Base-by-base conservation (phyloP, 257 asterid species). In the Lycium ferocissimum region DNA sequence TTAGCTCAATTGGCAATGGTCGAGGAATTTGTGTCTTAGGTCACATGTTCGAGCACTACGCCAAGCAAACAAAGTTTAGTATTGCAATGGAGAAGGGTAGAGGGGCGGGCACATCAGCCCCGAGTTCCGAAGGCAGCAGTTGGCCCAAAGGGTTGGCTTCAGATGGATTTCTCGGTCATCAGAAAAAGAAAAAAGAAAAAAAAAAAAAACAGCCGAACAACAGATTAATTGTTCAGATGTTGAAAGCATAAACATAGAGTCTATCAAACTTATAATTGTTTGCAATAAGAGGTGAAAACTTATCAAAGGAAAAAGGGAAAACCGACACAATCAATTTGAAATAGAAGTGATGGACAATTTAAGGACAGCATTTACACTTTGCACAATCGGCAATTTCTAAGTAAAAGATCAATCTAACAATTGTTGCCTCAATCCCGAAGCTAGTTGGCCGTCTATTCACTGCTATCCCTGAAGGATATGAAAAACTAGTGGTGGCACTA, bases 261-360 rank as follows among this genome's bases (percentile, higher is more conserved):
- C 12, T 70, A 54, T 73, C 80, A 20, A 73, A 47, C 58, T 73
- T 43, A 20, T 73, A 13, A 47, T 11, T 20, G 80, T 47, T 73
- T 73, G 80, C 80, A 47, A 6, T 73, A 47, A 47, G 33, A 73
- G 59, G 59, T 73, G 80, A 73, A 47, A 73, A 45, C 80, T 20
- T 73, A 47, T 11, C n/a, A 20, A 20, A 73, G 59, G n/a, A 11
- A 66, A 66, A 47, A 11, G 38, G 40, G 59, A 73, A 6, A 47
- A 47, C 59, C 57, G 7, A 47, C 5, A 73, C 81, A 73, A 73
- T 73, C 81, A 73, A 73, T 73, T 47, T 73, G 59, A 73, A 47
- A 73, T 73, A 73, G 40, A 73, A 47, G 61, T 35, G 81, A 17
- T 20, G 20, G 61, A 73, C 7, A 35, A 9, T 73, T 15, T 47